A percentile compares a stretch with the other conserved stretches of the same genome.
Conservation (phyloP, 768 basidiomycete genomes). For the Russula dissimulans region DNA sequence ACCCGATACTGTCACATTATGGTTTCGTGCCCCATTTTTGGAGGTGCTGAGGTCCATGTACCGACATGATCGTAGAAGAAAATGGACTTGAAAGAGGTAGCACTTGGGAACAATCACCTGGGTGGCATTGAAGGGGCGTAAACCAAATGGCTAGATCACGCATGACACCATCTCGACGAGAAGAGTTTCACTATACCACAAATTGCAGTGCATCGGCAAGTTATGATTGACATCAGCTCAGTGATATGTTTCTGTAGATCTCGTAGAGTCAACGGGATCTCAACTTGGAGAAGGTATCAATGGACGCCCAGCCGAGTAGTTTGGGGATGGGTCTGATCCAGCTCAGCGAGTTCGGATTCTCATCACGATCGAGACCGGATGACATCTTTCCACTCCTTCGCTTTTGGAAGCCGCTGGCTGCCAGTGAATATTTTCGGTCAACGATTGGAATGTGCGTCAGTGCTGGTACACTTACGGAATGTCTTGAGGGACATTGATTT, state of each 20-base stretch:
- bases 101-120: too few species aligned
- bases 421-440: neutral
- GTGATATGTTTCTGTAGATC: neutral
- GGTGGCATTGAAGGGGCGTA: neutral
- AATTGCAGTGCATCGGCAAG: neutral
- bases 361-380: conserved; percentile 2
- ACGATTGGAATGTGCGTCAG: neutral
- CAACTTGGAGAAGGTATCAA: neutral
- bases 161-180: neutral
- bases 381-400: conserved; percentile 21
- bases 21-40: neutral
- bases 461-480: neutral
- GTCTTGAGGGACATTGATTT: conserved; percentile 40
- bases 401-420: conserved; percentile 22
- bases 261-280: neutral
- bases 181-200: neutral
- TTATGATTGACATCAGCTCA: neutral
- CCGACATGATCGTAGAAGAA: neutral
- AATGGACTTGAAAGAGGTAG: too few species aligned
- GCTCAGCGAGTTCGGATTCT: neutral
- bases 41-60: neutral
- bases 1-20: neutral
- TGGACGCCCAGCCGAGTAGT: neutral
- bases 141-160: neutral
- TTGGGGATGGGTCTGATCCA: too few species aligned